Percentiles rank a stretch among this genome's conserved stretches.
phyloP scores from a whole-genome alignment of 345 rosid species.

The Pistacia vera region DNA sequence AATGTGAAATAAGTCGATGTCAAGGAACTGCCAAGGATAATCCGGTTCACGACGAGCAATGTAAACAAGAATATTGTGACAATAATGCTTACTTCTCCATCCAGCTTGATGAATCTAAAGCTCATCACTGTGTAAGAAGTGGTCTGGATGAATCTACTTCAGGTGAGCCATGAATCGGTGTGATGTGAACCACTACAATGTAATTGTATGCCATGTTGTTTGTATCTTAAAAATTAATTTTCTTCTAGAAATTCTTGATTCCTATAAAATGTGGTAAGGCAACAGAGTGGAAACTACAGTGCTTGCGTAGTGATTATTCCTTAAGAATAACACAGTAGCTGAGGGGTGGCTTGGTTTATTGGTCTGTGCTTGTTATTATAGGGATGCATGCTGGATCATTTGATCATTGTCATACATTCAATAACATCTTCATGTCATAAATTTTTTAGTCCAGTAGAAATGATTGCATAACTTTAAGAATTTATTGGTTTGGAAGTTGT shows the following conservation, averaged over 20 bases:
- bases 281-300: background rate
- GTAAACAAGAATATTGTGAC: slow-evolving; percentile 13
- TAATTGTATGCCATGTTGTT: background rate
- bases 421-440: background rate
- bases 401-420: background rate
- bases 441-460: background rate
- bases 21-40: slow-evolving; percentile 24
- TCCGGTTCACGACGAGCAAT: slow-evolving; percentile 31
- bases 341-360: background rate
- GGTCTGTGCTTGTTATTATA: background rate
- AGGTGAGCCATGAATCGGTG: slow-evolving; percentile 28
- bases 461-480: background rate
- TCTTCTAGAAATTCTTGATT: background rate
- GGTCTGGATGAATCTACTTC: slow-evolving; percentile 20
- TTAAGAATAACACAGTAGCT: background rate
- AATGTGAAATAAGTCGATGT: slow-evolving; percentile 18
- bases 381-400: background rate
- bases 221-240: background rate
- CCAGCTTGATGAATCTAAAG: slow-evolving; percentile 27
- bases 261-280: background rate
- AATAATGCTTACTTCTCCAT: slow-evolving; percentile 12
- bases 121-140: slow-evolving; percentile 12
- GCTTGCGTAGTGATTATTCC: background rate
- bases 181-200: background rate
- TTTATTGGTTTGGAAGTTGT: background rate